phyloP scores from a whole-genome alignment of 2,329 filamentous ascomycete species.

The Tolypocladium inflatum region DNA sequence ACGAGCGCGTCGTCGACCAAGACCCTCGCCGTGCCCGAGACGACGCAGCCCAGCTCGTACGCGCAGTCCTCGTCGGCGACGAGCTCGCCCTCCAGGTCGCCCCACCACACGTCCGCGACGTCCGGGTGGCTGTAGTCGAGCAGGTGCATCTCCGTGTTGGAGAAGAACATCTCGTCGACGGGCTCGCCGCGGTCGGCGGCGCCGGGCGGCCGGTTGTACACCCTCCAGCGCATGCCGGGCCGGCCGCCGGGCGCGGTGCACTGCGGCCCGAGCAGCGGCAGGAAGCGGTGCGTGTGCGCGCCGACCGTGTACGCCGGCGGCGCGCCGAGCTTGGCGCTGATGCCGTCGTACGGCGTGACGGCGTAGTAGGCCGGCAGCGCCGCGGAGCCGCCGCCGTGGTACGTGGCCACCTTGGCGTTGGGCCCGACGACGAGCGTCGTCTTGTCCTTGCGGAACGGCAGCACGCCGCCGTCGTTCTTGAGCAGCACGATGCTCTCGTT shows the following conservation, averaged over 20 bases:
- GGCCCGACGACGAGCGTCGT: constrained; percentile 49
- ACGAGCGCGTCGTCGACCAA: constrained; percentile 53
- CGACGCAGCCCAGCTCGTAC: constrained; percentile 58
- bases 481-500: constrained; percentile 63
- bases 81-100: constrained; percentile 50
- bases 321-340: constrained; percentile 40
- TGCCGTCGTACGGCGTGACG: constrained; percentile 63
- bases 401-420: constrained; percentile 46
- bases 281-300: constrained; percentile 54
- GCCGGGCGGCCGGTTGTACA: constrained; percentile 49
- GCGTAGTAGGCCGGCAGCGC: constrained; percentile 54
- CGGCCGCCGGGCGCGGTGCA: constrained; percentile 43
- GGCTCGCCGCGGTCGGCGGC: constrained; percentile 31
- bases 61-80: constrained; percentile 49
- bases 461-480: constrained; percentile 56
- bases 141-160: constrained; percentile 39
- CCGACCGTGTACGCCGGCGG: constrained; percentile 46
- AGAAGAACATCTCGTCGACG: constrained; percentile 39
- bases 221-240: constrained; percentile 50
- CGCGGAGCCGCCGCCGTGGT: constrained; percentile 58
- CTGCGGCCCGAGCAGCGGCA: constrained; percentile 46
- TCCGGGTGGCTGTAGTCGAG: constrained; percentile 44
- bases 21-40: constrained; percentile 56
- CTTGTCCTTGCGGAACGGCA: constrained; percentile 55
- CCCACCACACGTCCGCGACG: constrained; percentile 47